Evolutionary conservation across 2,329 filamentous ascomycete species (phyloP).

Genomic region (Fusarium bulbicola): DNA sequence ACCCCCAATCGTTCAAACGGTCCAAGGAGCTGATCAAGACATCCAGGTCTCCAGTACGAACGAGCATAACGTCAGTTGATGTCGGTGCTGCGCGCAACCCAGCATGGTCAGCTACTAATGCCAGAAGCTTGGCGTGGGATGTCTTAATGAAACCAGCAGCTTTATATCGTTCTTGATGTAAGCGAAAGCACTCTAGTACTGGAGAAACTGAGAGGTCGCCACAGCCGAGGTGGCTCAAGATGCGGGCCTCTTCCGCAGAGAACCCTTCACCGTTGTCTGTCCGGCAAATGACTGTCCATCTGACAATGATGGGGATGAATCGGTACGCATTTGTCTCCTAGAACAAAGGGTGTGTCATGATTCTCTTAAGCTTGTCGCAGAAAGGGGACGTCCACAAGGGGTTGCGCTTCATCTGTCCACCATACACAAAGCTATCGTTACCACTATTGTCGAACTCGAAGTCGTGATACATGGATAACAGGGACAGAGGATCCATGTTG

Average conservation of each 20-base stretch:
- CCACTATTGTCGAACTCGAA: not conserved
- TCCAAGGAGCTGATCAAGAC: not conserved
- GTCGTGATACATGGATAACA: not conserved
- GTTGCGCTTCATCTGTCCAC: not conserved
- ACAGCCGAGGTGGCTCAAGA: not conserved
- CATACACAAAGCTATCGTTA: not conserved
- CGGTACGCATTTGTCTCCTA: not conserved
- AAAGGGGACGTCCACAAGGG: not conserved
- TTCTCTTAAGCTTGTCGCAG: not conserved
- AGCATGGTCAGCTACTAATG: not conserved
- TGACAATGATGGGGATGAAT: not conserved
- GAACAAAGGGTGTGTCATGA: conserved; percentile 1
- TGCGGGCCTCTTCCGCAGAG: not conserved
- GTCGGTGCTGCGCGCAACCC: rapidly evolving
- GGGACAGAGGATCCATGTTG: not conserved
- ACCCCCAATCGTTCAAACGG: not conserved
- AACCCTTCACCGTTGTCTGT: not conserved
- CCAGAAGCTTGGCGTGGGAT: not conserved
- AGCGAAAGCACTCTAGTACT: not conserved
- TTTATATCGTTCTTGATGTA: not conserved
- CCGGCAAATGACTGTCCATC: not conserved
- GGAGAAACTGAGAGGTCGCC: not conserved
- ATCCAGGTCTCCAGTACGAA: not conserved
- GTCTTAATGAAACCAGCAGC: not conserved
- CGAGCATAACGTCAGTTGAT: not conserved